Evolutionary conservation across 108 stramenopile species (phyloP).

Genomic region (Conticribra weissflogii): DNA sequence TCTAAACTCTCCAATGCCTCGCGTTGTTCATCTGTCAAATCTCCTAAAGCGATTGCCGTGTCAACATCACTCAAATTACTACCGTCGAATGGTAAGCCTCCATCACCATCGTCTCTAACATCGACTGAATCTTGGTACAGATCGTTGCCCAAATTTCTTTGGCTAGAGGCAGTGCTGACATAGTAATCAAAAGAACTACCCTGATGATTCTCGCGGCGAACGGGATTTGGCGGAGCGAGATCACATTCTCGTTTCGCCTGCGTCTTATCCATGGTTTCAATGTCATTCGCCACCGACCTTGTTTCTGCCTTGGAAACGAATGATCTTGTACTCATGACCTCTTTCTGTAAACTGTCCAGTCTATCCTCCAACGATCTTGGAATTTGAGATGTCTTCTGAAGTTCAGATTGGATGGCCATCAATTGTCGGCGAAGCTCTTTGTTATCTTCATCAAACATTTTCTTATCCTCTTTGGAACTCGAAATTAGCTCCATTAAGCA

Average conservation of each 20-base stretch:
- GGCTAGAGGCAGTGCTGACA: neutral
- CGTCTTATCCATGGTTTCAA: neutral
- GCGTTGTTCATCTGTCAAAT: conserved; percentile 41
- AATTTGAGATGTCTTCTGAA: conserved; percentile 25
- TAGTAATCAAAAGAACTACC: conserved; percentile 3
- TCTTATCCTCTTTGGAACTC: conserved; percentile 40
- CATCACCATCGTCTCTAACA: conserved; percentile 34
- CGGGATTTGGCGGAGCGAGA: no score
- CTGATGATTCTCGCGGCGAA: neutral
- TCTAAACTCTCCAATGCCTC: conserved; percentile 40
- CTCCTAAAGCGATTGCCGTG: conserved; percentile 23
- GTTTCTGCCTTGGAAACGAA: conserved; percentile 6
- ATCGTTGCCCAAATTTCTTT: neutral
- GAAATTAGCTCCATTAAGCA: conserved; percentile 43
- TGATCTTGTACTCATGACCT: conserved; percentile 9
- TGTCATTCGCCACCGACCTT: neutral
- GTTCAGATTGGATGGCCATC: conserved; percentile 4
- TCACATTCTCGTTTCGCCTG: no score
- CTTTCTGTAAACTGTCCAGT: conserved; percentile 24
- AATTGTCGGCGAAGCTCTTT: conserved; percentile 36
- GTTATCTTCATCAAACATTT: conserved; percentile 38
- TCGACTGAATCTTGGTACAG: neutral
- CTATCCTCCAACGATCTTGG: conserved; percentile 14
- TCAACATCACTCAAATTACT: conserved; percentile 20
- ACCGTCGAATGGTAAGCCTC: neutral